phyloP scores from a whole-genome alignment of 2,329 filamentous ascomycete species.

The Celoporthe dispersa region DNA sequence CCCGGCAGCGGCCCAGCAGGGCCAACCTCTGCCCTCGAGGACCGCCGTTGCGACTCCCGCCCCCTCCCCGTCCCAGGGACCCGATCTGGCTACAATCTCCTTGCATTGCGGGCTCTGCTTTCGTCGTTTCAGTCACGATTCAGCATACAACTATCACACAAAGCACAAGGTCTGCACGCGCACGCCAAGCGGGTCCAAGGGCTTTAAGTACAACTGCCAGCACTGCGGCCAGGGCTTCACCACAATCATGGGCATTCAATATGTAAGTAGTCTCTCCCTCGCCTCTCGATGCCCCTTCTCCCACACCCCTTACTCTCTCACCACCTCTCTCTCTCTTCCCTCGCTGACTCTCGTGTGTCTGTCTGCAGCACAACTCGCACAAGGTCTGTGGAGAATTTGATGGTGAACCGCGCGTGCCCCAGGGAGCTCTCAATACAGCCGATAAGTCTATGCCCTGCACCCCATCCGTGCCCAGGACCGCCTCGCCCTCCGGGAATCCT shows the following conservation, averaged over 20 bases:
- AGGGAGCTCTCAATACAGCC: constrained; percentile 19
- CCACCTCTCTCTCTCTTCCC: not conserved
- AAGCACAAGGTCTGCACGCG: constrained; percentile 42
- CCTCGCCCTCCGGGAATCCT: not conserved
- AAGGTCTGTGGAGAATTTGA: constrained; percentile 52
- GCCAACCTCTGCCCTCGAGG: constrained; percentile 44
- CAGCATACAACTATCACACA: constrained; percentile 39
- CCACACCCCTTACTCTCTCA: too few species aligned
- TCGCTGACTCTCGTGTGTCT: constrained; percentile 10
- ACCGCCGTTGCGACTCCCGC: constrained; percentile 23
- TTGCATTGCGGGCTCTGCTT: constrained; percentile 29
- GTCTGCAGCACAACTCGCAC: constrained; percentile 44
- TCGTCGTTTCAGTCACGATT: constrained; percentile 25
- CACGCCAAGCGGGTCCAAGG: constrained; percentile 31
- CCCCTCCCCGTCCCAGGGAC: not conserved
- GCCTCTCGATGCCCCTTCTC: too few species aligned
- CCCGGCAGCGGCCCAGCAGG: not conserved
- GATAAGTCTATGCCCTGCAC: constrained; percentile 22
- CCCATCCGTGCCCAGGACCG: not conserved
- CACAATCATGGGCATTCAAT: constrained; percentile 46
- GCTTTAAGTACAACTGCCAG: constrained; percentile 46
- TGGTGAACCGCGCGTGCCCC: constrained; percentile 26
- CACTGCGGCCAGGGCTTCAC: constrained; percentile 53
- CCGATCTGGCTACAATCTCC: not conserved
- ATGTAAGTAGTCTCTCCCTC: constrained; percentile 39